Evolutionary conservation across 495 filamentous ascomycete species (phyloP).

Genomic region (Chaetomium fimeti): DNA sequence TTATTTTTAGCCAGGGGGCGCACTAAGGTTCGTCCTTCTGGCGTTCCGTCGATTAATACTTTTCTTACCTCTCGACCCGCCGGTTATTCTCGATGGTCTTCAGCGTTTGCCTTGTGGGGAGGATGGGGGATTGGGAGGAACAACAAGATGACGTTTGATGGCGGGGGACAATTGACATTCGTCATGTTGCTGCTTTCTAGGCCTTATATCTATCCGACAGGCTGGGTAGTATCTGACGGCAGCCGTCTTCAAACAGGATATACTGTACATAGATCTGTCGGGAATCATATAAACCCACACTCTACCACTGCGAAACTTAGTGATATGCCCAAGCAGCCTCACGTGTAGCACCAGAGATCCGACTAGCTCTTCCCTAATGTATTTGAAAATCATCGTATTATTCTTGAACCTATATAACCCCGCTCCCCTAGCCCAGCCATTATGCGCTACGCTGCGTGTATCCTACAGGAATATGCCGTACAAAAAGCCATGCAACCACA

Average conservation of each 20-base stretch:
- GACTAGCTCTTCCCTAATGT: background rate
- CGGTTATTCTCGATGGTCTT: background rate
- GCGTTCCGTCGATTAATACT: background rate
- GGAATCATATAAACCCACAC: background rate
- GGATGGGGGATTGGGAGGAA: too few species aligned
- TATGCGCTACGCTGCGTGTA: background rate
- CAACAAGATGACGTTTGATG: background rate
- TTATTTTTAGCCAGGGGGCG: background rate
- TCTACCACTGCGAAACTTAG: background rate
- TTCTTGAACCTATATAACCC: background rate
- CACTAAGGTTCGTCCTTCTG: too few species aligned
- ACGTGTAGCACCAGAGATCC: background rate
- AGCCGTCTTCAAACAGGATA: background rate
- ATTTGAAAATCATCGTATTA: background rate
- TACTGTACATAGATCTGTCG: background rate
- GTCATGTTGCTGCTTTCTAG: background rate
- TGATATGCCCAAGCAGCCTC: background rate
- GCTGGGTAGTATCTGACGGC: background rate
- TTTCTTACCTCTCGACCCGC: background rate
- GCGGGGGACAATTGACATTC: background rate
- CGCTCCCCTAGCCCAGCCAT: background rate
- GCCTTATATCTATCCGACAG: background rate
- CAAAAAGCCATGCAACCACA: background rate
- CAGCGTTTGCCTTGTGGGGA: background rate
- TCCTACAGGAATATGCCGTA: slow-evolving; percentile 1